Evolutionary conservation across 2,329 filamentous ascomycete genomes (phyloP).

Genomic region (Penicillium sp.): DNA sequence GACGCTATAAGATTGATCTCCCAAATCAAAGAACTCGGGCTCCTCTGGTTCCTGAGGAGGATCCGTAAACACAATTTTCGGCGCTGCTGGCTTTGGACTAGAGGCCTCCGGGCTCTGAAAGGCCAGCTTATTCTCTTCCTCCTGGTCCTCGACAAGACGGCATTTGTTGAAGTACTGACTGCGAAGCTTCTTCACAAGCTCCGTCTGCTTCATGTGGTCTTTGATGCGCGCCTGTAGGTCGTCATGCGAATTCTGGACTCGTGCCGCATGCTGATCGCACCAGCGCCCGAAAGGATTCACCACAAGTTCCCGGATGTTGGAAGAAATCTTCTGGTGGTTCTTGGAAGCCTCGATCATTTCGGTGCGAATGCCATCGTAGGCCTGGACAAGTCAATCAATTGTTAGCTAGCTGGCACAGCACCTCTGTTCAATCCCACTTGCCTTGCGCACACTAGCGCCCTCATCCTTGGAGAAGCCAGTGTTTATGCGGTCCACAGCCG

Average conservation of each 20-base stretch:
- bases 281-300: conserved; percentile 91
- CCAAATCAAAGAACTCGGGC: conserved; percentile 82
- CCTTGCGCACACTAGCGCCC: conserved; percentile 92
- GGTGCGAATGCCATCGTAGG: conserved; percentile 85
- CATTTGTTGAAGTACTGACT: conserved; percentile 99
- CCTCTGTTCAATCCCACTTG: conserved; percentile 34
- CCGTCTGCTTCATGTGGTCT: conserved; percentile 85
- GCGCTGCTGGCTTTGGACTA: conserved; percentile 57
- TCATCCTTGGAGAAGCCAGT: conserved; percentile 89
- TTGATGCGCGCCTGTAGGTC: conserved; percentile 89
- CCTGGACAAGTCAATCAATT: conserved; percentile 49
- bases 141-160: conserved; percentile 87
- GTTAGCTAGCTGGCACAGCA: neutral
- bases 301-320: conserved; percentile 93
- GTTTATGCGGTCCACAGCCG: conserved; percentile 73
- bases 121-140: conserved; percentile 97
- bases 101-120: conserved; percentile 77
- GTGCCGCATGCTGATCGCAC: conserved; percentile 90
- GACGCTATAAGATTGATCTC: conserved; percentile 77
- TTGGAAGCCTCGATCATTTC: conserved; percentile 90
- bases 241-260: conserved; percentile 90
- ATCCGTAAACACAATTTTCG: conserved; percentile 80
- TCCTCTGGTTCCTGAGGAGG: conserved; percentile 64
- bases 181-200: conserved; percentile 84
- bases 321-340: conserved; percentile 92